phyloP scores from a whole-genome alignment of 1,284 basidiomycete species.

The Coriolopsis trogii region DNA sequence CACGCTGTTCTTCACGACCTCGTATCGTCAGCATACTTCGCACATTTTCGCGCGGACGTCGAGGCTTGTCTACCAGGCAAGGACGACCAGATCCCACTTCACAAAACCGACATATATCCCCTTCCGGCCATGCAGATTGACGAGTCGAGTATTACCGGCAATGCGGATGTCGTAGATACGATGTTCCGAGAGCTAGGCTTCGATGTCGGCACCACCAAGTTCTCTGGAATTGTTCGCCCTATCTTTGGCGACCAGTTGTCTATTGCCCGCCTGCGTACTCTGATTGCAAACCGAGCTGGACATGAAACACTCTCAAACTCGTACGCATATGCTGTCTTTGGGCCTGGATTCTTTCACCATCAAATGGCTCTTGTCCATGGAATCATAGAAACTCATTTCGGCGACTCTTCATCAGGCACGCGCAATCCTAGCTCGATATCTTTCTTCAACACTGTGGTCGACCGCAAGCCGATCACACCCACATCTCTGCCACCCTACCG shows the following conservation, averaged over 20 bases:
- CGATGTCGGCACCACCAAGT: slow-evolving; percentile 3
- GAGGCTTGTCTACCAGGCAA: slow-evolving; percentile 24
- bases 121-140: slow-evolving; percentile 41
- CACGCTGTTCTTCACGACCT: slow-evolving; percentile 38
- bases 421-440: slow-evolving; percentile 37
- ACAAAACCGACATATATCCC: slow-evolving; percentile 34
- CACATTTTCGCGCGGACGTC: slow-evolving; percentile 29
- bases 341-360: slow-evolving; percentile 8
- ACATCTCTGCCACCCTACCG: slow-evolving; percentile 39
- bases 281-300: not conserved
- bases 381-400: slow-evolving; percentile 14
- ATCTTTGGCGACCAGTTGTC: slow-evolving; percentile 5
- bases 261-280: not conserved
- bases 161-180: slow-evolving; percentile 37
- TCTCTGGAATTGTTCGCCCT: not conserved
- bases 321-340: slow-evolving; percentile 2
- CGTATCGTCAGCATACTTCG: slow-evolving; percentile 32
- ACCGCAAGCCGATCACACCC: slow-evolving; percentile 37
- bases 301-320: not conserved
- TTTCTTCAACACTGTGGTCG: slow-evolving; percentile 36
- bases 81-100: slow-evolving; percentile 18
- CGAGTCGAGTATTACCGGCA: slow-evolving; percentile 39
- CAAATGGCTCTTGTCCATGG: slow-evolving; percentile 5
- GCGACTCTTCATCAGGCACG: slow-evolving; percentile 12
- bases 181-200: slow-evolving; percentile 34